These are phyloP conservation scores for Clitoria ternatea DNA, from an alignment of 306 rosid species.

Conservation along the genomic window DNA sequence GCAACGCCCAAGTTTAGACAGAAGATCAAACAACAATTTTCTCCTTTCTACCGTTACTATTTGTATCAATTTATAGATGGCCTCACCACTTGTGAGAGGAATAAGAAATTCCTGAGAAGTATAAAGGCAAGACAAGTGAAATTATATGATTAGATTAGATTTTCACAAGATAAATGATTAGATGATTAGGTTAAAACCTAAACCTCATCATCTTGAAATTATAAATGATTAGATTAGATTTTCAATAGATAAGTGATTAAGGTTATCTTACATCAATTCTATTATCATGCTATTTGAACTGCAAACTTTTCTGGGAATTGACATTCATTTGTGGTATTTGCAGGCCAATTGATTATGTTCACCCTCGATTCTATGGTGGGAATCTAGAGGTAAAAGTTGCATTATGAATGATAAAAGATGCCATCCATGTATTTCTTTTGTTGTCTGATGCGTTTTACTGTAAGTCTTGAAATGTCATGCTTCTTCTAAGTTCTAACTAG, in stretches of 20 bases:
- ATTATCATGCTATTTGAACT: background rate
- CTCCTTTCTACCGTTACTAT: background rate
- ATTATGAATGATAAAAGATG: background rate
- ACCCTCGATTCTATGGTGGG: conserved; percentile 31
- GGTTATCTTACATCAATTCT: conserved; percentile 1
- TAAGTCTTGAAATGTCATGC: background rate
- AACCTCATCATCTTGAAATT: background rate
- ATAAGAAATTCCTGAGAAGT: background rate
- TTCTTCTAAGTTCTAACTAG: background rate
- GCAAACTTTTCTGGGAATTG: conserved; percentile 15
- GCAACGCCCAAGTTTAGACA: background rate
- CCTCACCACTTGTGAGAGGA: background rate
- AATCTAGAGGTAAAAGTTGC: conserved; percentile 53
- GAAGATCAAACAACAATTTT: conserved; percentile 1
- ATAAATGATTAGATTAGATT: background rate
- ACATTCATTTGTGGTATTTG: conserved; percentile 31
- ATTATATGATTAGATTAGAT: background rate
- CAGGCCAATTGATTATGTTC: conserved; percentile 60
- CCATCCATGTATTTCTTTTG: background rate
- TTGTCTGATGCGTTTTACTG: background rate
- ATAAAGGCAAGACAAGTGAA: background rate
- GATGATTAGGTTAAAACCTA: too few species aligned
- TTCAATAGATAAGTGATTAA: conserved; percentile 5
- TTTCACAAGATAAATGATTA: background rate
- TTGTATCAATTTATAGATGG: background rate